Conservation (phyloP, 257 asterid genomes). For the Solanum lycopersicoides region DNA sequence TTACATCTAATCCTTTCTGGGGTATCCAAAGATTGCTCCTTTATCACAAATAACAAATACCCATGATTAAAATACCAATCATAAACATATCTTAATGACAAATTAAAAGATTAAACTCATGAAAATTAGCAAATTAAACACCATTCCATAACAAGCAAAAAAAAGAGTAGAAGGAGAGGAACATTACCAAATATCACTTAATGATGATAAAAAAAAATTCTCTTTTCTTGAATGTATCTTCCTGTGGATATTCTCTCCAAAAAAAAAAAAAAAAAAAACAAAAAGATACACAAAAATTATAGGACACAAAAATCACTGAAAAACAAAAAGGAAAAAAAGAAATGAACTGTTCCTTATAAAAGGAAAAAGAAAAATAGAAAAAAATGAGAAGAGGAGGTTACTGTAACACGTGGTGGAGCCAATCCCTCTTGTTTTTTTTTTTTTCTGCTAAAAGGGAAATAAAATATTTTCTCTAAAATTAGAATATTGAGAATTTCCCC, state of each 20-base stretch:
- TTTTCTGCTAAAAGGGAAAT: not conserved
- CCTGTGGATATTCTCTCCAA: not conserved
- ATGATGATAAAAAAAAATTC: not conserved
- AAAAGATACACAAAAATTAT: not conserved
- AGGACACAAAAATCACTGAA: not conserved
- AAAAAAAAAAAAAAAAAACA: not conserved
- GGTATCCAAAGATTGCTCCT: not conserved
- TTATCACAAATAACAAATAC: not conserved
- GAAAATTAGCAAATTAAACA: not conserved
- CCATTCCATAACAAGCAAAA: not conserved
- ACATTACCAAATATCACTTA: not conserved
- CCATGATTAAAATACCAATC: not conserved
- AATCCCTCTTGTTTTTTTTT: not conserved
- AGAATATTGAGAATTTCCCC: not conserved
- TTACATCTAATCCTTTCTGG: not conserved
- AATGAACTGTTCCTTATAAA: not conserved
- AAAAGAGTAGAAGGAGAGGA: not conserved
- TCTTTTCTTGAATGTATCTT: not conserved
- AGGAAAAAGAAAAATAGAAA: not conserved
- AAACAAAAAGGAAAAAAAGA: not conserved
- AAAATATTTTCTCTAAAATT: not conserved
- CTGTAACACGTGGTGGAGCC: constrained; percentile 1
- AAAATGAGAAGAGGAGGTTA: not conserved
- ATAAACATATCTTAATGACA: not conserved
- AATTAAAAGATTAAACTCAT: not conserved